Base-by-base conservation (phyloP, 2,329 filamentous ascomycete species). In the Alternaria solani region DNA sequence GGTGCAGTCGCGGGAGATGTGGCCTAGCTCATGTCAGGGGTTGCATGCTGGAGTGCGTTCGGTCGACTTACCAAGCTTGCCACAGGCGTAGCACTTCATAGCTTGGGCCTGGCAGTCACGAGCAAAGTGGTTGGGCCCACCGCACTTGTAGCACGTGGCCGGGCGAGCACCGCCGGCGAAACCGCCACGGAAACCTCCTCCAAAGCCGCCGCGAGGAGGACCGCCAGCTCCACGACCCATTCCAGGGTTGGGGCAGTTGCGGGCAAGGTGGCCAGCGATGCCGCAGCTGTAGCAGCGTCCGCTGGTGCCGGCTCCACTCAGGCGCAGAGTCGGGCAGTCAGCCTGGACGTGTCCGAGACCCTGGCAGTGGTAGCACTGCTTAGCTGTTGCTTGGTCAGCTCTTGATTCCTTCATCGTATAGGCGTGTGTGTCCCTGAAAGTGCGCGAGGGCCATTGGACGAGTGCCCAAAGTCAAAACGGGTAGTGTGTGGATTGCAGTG, bases 331-430 rank as follows among this genome's bases (percentile, higher is more conserved):
- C 75, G 95, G 95, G 87, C 95, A 99, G 81, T 99, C 95, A 71
- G 95, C 95, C 85, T 99, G 95, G 75, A 99, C 95, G 80, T 99
- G 95, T 70, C 95, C 95, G 64, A 98, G 88, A 61, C 95, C 95
- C 85, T 98, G 95, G 87, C 95, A 99, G 84, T 98, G 95, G 81
- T 99, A 99, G 88, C 95, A 99, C 86, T 99, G 95, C 89, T 99
- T 99, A 54, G 93, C 93, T 89, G 74, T 62, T 47, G 26, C 54
- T 34, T 16, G 48, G 66, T 71, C 60, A 71, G 67, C 51, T n/a
- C 16, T 42, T 43, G 30, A 43, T 57, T 41, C 18, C 18, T 25
- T 23, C 5, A 2, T 26, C 32, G 14, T 49, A 16, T 42, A 12
- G 28, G 14, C n/a, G 11, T 30, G 9, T 38, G 7, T 30, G 28